phyloP scores from a whole-genome alignment of 1,284 basidiomycete species.

The Tranzscheliella williamsii region DNA sequence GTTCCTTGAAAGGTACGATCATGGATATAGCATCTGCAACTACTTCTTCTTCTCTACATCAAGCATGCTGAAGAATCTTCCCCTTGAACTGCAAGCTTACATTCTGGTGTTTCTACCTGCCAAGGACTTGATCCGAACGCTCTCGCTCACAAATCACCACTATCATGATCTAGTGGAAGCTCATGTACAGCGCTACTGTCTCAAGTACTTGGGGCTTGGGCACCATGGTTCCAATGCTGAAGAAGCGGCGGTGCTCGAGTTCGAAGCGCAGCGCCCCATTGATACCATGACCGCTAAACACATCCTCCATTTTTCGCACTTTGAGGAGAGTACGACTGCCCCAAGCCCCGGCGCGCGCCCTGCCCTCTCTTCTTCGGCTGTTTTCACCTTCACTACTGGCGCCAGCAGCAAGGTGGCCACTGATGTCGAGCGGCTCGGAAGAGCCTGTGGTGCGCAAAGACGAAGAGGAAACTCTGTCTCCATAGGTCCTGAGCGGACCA shows the following conservation, averaged over 20 bases:
- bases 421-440: constrained; percentile 9
- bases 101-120: constrained; percentile 36
- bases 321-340: constrained; percentile 8
- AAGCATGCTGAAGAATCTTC: constrained; percentile 23
- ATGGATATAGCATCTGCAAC: no score
- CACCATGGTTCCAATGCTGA: constrained; percentile 5
- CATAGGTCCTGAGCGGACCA: constrained; percentile 7
- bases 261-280: constrained; percentile 49
- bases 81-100: constrained; percentile 40
- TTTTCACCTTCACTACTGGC: constrained; percentile 18
- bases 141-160: constrained; percentile 35
- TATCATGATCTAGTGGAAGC: constrained; percentile 34
- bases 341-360: constrained; percentile 3
- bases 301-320: constrained; percentile 40
- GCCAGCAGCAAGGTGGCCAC: constrained; percentile 13
- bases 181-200: constrained; percentile 35
- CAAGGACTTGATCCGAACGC: constrained; percentile 21
- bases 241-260: constrained; percentile 25
- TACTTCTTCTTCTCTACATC: no score
- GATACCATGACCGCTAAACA: constrained; percentile 52
- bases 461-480: constrained; percentile 12
- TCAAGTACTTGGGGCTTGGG: constrained; percentile 19
- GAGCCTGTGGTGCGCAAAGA: constrained; percentile 2
- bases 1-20: no score
- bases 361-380: constrained; percentile 7